Evolutionary conservation across 1,284 basidiomycete species (phyloP).

Genomic region (Cutaneotrichosporon sp.): DNA sequence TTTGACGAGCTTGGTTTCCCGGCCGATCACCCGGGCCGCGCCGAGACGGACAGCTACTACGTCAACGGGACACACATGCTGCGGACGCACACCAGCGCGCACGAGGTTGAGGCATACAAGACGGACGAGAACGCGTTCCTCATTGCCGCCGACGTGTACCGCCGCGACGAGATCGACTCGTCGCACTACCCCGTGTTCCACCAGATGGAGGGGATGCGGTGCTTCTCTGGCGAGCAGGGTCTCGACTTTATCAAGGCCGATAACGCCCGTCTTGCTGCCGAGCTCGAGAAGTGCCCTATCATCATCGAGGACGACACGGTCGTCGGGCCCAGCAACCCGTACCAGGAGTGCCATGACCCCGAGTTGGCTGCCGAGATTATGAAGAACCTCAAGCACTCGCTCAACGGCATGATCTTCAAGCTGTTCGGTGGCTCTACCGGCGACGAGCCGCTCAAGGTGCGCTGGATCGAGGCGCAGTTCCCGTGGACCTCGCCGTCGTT

Average conservation of each 20-base stretch:
- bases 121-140: slow-evolving; percentile 78
- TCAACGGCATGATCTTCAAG: slow-evolving; percentile 82
- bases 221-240: slow-evolving; percentile 59
- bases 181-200: slow-evolving; percentile 99
- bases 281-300: slow-evolving; percentile 69
- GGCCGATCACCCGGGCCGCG: slow-evolving; percentile 86
- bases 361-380: slow-evolving; percentile 69
- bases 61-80: slow-evolving; percentile 87
- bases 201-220: slow-evolving; percentile 92
- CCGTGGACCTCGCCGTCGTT: slow-evolving; percentile 97
- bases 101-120: slow-evolving; percentile 90
- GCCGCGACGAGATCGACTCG: slow-evolving; percentile 96
- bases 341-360: slow-evolving; percentile 73
- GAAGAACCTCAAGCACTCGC: slow-evolving; percentile 82
- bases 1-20: slow-evolving; percentile 97
- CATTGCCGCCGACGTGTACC: slow-evolving; percentile 95
- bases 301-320: slow-evolving; percentile 82
- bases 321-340: slow-evolving; percentile 72
- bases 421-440: slow-evolving; percentile 69
- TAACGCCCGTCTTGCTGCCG: slow-evolving; percentile 62
- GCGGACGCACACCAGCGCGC: slow-evolving; percentile 94
- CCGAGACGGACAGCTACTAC: slow-evolving; percentile 92
- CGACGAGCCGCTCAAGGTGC: slow-evolving; percentile 69
- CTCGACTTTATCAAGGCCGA: slow-evolving; percentile 31
- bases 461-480: slow-evolving; percentile 98